These are phyloP conservation scores for Soucietia sequanensis DNA, from an alignment of 805 yeast species.

Conservation along the genomic window DNA sequence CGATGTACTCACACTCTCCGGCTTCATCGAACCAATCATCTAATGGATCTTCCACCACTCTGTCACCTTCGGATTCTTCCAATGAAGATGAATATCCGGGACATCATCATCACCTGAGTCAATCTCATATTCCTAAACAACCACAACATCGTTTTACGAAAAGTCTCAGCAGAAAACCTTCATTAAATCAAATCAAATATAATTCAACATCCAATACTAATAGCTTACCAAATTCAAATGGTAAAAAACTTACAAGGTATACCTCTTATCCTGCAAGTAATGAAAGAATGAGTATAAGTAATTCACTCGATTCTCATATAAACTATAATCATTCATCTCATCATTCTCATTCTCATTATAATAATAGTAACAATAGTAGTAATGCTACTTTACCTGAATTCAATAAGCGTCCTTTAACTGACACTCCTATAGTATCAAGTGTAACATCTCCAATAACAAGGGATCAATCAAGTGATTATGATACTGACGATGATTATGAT, in stretches of 20 bases:
- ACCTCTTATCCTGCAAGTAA: slow-evolving; percentile 16
- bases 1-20: too few relatives aligned
- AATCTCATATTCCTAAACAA: neutral
- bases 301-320: slow-evolving; percentile 13
- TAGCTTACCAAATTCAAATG: neutral
- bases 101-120: neutral
- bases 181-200: neutral
- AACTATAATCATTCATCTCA: slow-evolving; percentile 6
- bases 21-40: too few relatives aligned
- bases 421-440: slow-evolving; percentile 65
- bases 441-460: slow-evolving; percentile 51
- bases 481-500: slow-evolving; percentile 15
- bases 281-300: slow-evolving; percentile 10
- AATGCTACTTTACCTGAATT: slow-evolving; percentile 48
- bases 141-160: neutral
- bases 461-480: slow-evolving; percentile 30
- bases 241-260: neutral
- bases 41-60: slow-evolving; percentile 6
- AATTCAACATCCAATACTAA: neutral
- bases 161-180: neutral
- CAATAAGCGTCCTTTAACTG: slow-evolving; percentile 70
- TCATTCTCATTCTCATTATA: neutral
- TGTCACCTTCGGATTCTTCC: slow-evolving; percentile 7
- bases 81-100: slow-evolving; percentile 4
- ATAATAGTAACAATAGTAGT: neutral